Conservation (phyloP, 176 grass and related monocot species). For the Triticum urartu region DNA sequence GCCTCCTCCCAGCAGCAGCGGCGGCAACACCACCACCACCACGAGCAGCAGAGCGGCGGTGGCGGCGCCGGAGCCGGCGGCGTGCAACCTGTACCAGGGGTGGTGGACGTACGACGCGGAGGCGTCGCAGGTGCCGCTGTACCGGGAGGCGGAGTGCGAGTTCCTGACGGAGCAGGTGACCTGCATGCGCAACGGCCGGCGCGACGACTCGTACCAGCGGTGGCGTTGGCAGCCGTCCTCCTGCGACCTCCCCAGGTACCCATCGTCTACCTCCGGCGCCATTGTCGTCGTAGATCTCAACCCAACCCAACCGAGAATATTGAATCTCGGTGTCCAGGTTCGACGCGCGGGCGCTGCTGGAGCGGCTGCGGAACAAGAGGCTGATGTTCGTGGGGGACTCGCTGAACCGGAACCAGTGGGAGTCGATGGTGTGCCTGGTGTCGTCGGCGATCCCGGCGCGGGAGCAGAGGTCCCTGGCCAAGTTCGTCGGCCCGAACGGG, state of each 20-base stretch:
- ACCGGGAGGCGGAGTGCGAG: constrained; percentile 67
- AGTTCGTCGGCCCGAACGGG: constrained; percentile 59
- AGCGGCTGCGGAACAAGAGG: constrained; percentile 72
- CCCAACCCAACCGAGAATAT: not conserved
- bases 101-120: constrained; percentile 67
- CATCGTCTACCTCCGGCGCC: not conserved
- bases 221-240: constrained; percentile 80
- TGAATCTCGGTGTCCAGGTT: constrained; percentile 14
- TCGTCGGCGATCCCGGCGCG: constrained; percentile 48
- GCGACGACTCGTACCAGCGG: constrained; percentile 73
- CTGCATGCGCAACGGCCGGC: constrained; percentile 89
- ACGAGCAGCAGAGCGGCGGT: too few relatives aligned
- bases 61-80: constrained; percentile 11
- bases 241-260: constrained; percentile 58
- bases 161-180: constrained; percentile 97
- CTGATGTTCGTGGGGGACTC: constrained; percentile 88
- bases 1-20: not conserved
- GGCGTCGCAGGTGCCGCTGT: constrained; percentile 42
- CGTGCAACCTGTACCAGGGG: constrained; percentile 68
- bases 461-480: constrained; percentile 49
- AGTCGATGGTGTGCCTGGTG: constrained; percentile 83
- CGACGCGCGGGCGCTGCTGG: constrained; percentile 54
- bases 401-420: constrained; percentile 87
- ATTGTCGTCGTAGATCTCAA: not conserved
- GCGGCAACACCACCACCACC: not conserved